phyloP scores from a whole-genome alignment of 2,329 filamentous ascomycete species.

The Dendryphion nanum region DNA sequence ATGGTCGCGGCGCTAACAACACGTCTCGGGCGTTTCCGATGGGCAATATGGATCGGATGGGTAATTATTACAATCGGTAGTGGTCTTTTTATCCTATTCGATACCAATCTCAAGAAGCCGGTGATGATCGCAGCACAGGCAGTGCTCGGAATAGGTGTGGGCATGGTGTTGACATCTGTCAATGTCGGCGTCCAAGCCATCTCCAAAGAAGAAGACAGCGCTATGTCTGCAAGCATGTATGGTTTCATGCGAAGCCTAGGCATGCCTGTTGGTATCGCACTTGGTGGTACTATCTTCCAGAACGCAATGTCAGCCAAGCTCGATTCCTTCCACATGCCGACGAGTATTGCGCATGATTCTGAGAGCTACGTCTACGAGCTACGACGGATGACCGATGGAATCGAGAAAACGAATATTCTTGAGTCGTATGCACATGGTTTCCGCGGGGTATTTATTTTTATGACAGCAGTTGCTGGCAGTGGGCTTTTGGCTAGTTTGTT shows the following conservation, averaged over 20 bases:
- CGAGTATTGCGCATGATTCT: constrained; percentile 26
- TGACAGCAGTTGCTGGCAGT: constrained; percentile 21
- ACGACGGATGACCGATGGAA: constrained; percentile 15
- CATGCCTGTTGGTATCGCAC: constrained; percentile 45
- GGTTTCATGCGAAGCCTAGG: constrained; percentile 42
- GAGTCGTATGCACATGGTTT: constrained; percentile 28
- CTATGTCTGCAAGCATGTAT: constrained; percentile 40
- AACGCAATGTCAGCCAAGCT: constrained; percentile 38
- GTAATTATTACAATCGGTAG: constrained; percentile 34
- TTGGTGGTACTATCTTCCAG: constrained; percentile 39
- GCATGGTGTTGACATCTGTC: constrained; percentile 41
- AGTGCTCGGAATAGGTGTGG: constrained; percentile 43
- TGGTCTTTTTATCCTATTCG: constrained; percentile 40
- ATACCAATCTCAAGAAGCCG: constrained; percentile 28
- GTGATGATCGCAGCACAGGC: constrained; percentile 40
- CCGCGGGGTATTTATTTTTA: constrained; percentile 21
- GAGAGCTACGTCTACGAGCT: constrained; percentile 25
- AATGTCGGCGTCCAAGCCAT: constrained; percentile 43
- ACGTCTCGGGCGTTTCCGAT: constrained; percentile 32
- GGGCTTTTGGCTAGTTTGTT: constrained; percentile 21
- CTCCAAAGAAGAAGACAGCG: constrained; percentile 28
- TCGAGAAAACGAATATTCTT: constrained; percentile 11
- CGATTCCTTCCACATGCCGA: constrained; percentile 13
- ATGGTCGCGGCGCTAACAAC: constrained; percentile 23
- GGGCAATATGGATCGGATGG: constrained; percentile 47